Base-by-base conservation (phyloP, 257 asterid species). In the Asclepias syriaca region DNA sequence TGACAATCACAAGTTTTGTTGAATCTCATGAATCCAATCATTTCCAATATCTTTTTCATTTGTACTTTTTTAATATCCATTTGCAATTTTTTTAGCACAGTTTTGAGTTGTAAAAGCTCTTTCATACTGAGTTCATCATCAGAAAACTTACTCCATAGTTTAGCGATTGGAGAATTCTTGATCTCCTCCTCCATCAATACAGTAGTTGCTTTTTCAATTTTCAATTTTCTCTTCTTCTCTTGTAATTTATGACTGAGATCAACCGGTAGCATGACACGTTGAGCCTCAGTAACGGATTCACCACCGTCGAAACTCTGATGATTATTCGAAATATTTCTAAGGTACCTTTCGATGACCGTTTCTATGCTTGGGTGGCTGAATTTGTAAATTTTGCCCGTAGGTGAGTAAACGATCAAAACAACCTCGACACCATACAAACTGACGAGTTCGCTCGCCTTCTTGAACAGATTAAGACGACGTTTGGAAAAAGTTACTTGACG, bases 401-500 rank as follows among this genome's bases (percentile, higher is more conserved):
- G 85, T 0, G 86, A 86, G 55, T 78, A 86, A n/a, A 84, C 74
- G 3, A 86, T 18, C 6, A 84, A 74, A 18, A 74, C 78, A 8
- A 81, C 68, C 16, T 86, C 84, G 4, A 75, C 85, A 21, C 79
- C 84, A 5, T 83, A 79, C 0, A 80, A 79, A 0, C 79, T 70
- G 51, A 84, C 74, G 8, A 83, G 81, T 24, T 81, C 86, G 13
- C 81, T 81, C 0, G 81, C 88, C 54, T 79, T 85, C 24, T 83
- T 83, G 68, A 85, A 85, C 15, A 83, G 82, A 3, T 86, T 86
- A 7, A 78, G 68, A 2, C 85, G 85, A 0, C 88, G 82, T 66
- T 85, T 85, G 0, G 90, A 85, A 70, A 83, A 85, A 11, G 90
- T 81, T 3, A 85, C 86, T 0, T 74, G 83, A 0, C 79, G 74